phyloP scores from a whole-genome alignment of 129 eudicot species.

The Rutidosis leptorrhynchoides region DNA sequence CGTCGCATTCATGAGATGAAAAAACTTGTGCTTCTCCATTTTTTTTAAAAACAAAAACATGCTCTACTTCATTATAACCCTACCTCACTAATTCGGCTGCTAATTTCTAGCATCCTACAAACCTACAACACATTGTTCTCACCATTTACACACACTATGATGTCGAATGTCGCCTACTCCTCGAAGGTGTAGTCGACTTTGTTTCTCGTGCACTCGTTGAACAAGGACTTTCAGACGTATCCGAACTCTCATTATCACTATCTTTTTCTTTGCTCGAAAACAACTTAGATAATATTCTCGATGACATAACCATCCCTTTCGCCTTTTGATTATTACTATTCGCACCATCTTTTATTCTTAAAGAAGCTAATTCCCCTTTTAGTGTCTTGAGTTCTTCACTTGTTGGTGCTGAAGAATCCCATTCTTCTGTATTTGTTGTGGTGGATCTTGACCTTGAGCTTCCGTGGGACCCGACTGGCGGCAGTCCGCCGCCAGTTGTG shows the following conservation, averaged over 20 bases:
- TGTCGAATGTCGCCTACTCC: conserved; percentile 56
- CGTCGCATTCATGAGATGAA: no score
- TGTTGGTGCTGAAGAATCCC: conserved; percentile 69
- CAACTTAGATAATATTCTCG: conserved; percentile 61
- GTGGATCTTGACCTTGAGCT: conserved; percentile 90
- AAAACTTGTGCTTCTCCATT: not conserved
- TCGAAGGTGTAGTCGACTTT: conserved; percentile 61
- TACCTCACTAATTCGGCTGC: not conserved
- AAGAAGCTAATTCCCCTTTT: conserved; percentile 61
- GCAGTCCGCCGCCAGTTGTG: conserved; percentile 29
- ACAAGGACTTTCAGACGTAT: conserved; percentile 70
- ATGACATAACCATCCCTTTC: conserved; percentile 60
- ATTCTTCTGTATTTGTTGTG: conserved; percentile 74
- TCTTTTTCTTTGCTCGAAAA: conserved; percentile 69
- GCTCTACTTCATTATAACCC: not conserved
- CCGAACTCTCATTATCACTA: conserved; percentile 84
- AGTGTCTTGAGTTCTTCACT: conserved; percentile 67
- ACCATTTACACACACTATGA: conserved; percentile 34
- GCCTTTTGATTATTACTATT: conserved; percentile 32
- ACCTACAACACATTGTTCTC: conserved; percentile 3
- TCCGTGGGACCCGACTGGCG: conserved; percentile 45
- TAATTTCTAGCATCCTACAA: conserved; percentile 22
- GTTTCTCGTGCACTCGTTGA: conserved; percentile 62
- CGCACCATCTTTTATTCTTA: conserved; percentile 42
- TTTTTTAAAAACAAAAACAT: not conserved